Evolutionary conservation across 306 rosid genomes (phyloP).

Genomic region (Begonia peltatifolia): DNA sequence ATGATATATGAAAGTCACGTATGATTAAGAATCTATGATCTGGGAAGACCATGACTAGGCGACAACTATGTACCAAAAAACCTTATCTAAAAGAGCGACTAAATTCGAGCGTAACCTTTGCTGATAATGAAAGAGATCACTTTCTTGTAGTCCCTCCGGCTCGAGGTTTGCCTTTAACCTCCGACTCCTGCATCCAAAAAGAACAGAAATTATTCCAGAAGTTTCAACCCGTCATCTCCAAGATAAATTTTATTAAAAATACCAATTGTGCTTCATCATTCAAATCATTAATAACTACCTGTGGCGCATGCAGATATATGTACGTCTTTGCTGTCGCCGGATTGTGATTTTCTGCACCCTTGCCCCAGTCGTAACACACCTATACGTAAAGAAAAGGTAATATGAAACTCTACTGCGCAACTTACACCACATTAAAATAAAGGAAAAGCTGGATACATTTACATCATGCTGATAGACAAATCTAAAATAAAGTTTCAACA

Average conservation of each 20-base stretch:
- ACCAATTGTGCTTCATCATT: background rate
- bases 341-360: constrained; percentile 87
- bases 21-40: no score
- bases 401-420: background rate
- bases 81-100: no score
- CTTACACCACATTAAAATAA: background rate
- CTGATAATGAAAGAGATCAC: background rate
- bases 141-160: constrained; percentile 5
- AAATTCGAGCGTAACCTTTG: no score
- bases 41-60: no score
- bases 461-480: no score
- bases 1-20: no score
- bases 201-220: background rate
- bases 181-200: constrained; percentile 9
- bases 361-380: constrained; percentile 89
- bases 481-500: no score
- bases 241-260: background rate
- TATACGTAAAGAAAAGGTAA: constrained; percentile 7
- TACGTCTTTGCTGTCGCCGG: constrained; percentile 54
- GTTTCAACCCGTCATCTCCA: background rate
- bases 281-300: constrained; percentile 22
- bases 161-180: constrained; percentile 13
- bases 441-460: background rate
- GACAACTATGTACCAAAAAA: no score
- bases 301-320: constrained; percentile 62